Base-by-base conservation (phyloP, 2,329 filamentous ascomycete genomes). In the Calonectria leucothoes region DNA sequence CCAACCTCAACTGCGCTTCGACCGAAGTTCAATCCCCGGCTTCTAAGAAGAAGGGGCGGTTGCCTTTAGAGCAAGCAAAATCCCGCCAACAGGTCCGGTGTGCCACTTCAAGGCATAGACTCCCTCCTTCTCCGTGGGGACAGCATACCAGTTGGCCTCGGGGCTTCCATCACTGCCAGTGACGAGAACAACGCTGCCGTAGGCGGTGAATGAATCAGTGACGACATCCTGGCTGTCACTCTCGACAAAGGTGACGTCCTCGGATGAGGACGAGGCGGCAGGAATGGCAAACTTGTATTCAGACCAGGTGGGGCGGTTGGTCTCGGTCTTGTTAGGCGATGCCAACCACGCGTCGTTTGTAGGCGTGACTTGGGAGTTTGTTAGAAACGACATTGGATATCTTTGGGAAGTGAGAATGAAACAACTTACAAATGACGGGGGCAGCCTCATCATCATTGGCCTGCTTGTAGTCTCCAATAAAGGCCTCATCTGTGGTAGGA, bases 91-190 rank as follows among this genome's bases (percentile, higher is more conserved):
- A 11, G 33, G 33, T 2, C 8, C 33, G 1, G 25, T 17, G 14
- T 59, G n/a, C 55, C 55, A 59, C 55, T 59, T 59, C 33, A 59
- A 25, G n/a, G 55, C 55, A 27, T 59, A 59, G 33, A 59, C 55
- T 17, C 55, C 55, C n/a, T 39, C 55, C 17, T n/a, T 59, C 6
- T 39, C 12, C 6, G 55, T 37, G n/a, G 33, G 20, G 10, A 59
- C 33, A 12, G 55, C 55, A 59, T 27, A 59, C 55, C 55, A 59
- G n/a, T 59, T 25, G 31, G 55, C 37, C 55, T 59, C 33, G 12
- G 23, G n/a, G 23, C 17, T 37, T 25, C 55, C 33, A 27, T 59
- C 55, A 11, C 29, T 23, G 3, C 55, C 55, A 4, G 31, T 23
- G 15, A 59, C 55, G 8, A 59, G 35, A 27, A 59, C 33, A 27